A percentile compares a stretch with the other conserved stretches of the same genome.
These are phyloP conservation scores for Boletellus ananiceps DNA, from an alignment of 768 basidiomycete species.

Conservation along the genomic window DNA sequence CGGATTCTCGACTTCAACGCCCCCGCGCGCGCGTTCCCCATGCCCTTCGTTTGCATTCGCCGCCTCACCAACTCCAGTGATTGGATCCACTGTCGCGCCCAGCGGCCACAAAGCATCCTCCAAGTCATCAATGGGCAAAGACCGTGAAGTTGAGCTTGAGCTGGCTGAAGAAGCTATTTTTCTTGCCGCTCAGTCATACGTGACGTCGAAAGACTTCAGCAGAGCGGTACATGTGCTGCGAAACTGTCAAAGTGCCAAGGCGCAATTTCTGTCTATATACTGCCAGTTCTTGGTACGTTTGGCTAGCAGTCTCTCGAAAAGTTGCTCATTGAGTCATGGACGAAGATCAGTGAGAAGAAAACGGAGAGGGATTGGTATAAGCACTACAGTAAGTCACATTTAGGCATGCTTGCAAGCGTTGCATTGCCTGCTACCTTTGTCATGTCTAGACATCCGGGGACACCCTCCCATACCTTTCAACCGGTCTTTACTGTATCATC, in stretches of 20 bases:
- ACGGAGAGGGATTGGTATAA: conserved; percentile 84
- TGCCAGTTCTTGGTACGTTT: conserved; percentile 77
- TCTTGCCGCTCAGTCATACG: conserved; percentile 64
- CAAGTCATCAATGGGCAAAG: conserved; percentile 24
- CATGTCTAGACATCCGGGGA: conserved; percentile 54
- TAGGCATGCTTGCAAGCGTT: not conserved
- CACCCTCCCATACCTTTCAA: conserved; percentile 69
- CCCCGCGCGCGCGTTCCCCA: conserved; percentile 45
- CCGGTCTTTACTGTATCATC: conserved; percentile 48
- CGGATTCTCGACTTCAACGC: conserved; percentile 58
- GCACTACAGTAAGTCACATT: conserved; percentile 54
- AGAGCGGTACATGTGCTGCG: conserved; percentile 64
- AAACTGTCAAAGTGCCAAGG: conserved; percentile 64
- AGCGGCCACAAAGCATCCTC: conserved; percentile 1
- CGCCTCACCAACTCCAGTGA: conserved; percentile 21
- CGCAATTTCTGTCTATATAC: conserved; percentile 74
- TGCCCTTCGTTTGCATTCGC: conserved; percentile 36
- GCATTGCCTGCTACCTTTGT: conserved; percentile 1
- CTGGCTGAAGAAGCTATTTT: conserved; percentile 67
- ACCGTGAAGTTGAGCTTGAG: conserved; percentile 46
- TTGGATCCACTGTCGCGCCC: conserved; percentile 32
- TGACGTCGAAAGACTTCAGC: conserved; percentile 73
- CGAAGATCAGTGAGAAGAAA: conserved; percentile 77
- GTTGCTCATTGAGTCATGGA: conserved; percentile 1
- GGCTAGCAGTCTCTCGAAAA: not conserved